Conservation (phyloP, 2,329 filamentous ascomycete genomes). For the Rugonectria rugulosa region DNA sequence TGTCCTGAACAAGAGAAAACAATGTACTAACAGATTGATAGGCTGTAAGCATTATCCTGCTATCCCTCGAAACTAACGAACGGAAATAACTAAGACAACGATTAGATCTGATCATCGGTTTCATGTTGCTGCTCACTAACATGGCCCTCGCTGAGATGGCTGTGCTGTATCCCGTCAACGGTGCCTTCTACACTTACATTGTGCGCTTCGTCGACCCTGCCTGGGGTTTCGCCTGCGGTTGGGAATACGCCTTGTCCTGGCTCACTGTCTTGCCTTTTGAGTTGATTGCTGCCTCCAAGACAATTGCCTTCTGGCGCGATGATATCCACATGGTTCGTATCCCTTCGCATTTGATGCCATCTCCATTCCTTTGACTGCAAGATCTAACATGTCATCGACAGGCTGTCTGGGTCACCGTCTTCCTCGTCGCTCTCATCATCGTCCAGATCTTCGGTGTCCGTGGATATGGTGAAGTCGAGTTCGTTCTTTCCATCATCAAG, state of each 20-base stretch:
- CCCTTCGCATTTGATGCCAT: not conserved
- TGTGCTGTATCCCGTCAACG: conserved; percentile 87
- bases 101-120: conserved; percentile 66
- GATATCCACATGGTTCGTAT: conserved; percentile 58
- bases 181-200: conserved; percentile 91
- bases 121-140: conserved; percentile 90
- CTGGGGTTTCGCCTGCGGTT: conserved; percentile 95
- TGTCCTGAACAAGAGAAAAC: not conserved
- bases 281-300: conserved; percentile 85
- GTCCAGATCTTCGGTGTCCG: conserved; percentile 92
- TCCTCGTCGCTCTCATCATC: conserved; percentile 74
- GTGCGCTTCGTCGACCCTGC: conserved; percentile 92
- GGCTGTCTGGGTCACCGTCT: conserved; percentile 83
- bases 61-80: not conserved
- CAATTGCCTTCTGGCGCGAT: conserved; percentile 80
- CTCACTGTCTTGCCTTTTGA: conserved; percentile 83
- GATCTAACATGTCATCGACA: not conserved
- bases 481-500: conserved; percentile 86
- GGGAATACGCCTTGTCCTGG: conserved; percentile 94
- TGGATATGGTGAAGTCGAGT: conserved; percentile 90
- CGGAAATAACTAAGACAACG: not conserved
- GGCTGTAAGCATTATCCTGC: conserved; percentile 13
- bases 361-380: too few species aligned
- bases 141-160: conserved; percentile 93
- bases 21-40: conserved; percentile 11